These are phyloP conservation scores for Pythium dissotocum DNA, from an alignment of 352 stramenopile genomes.

Conservation along the genomic window DNA sequence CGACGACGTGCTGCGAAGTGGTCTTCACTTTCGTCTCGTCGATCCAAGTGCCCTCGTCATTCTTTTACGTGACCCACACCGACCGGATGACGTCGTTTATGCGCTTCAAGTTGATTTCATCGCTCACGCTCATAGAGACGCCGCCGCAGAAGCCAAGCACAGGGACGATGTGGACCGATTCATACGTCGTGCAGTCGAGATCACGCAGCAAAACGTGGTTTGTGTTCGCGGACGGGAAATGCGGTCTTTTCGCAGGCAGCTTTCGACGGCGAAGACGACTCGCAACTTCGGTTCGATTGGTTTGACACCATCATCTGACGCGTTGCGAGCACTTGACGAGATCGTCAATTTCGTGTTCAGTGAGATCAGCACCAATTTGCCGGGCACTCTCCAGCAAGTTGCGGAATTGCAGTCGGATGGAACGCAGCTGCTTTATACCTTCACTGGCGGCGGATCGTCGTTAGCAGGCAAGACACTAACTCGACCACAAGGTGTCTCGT, in stretches of 20 bases:
- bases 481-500: slow-evolving; percentile 56
- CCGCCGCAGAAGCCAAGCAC: not conserved
- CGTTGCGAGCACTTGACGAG: slow-evolving; percentile 44
- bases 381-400: slow-evolving; percentile 56
- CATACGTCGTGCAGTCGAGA: slow-evolving; percentile 35
- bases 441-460: slow-evolving; percentile 42
- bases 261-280: slow-evolving; percentile 28
- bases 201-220: slow-evolving; percentile 40
- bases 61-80: slow-evolving; percentile 33
- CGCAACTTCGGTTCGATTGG: slow-evolving; percentile 38
- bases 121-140: not conserved
- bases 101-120: slow-evolving; percentile 41
- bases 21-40: slow-evolving; percentile 17
- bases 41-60: slow-evolving; percentile 42
- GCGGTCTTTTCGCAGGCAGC: slow-evolving; percentile 34
- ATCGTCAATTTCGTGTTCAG: slow-evolving; percentile 43
- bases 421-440: slow-evolving; percentile 52
- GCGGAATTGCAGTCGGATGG: slow-evolving; percentile 53
- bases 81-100: slow-evolving; percentile 33
- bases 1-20: not conserved
- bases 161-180: slow-evolving; percentile 27
- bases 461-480: slow-evolving; percentile 34
- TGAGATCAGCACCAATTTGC: slow-evolving; percentile 51
- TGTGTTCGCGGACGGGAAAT: slow-evolving; percentile 58
- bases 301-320: slow-evolving; percentile 56